Conservation (phyloP, 2,329 filamentous ascomycete species). For the Ilyonectria robusta region DNA sequence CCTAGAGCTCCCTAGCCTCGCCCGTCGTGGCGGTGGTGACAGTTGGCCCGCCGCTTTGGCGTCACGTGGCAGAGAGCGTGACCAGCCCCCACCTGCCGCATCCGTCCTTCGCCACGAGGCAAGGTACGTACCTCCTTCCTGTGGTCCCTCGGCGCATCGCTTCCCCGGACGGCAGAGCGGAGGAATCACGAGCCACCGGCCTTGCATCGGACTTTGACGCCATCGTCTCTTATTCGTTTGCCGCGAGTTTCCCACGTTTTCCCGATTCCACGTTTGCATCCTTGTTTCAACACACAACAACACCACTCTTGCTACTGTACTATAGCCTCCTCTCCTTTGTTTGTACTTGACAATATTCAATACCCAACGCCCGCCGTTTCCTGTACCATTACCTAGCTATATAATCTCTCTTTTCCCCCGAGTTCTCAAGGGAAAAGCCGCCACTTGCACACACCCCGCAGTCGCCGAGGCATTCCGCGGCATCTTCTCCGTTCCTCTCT, state of each 20-base stretch:
- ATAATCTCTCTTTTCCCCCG: not conserved
- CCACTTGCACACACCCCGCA: not conserved
- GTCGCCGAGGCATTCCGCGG: not conserved
- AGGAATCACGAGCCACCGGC: constrained; percentile 45
- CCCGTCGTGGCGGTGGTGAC: constrained; percentile 45
- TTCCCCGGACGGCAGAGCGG: constrained; percentile 44
- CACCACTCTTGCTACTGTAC: not conserved
- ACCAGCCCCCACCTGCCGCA: constrained; percentile 43
- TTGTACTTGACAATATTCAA: not conserved
- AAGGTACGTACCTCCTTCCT: constrained; percentile 34
- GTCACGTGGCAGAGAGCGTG: constrained; percentile 44
- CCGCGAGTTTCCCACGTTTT: not conserved
- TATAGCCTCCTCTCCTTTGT: not conserved
- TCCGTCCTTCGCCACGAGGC: no score
- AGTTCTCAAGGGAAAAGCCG: not conserved
- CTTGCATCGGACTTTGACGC: constrained; percentile 27
- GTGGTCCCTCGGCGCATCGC: constrained; percentile 39
- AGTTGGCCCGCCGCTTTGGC: constrained; percentile 39
- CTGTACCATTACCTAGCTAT: not conserved
- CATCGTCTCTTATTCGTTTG: constrained; percentile 15
- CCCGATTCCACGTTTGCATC: constrained; percentile 19
- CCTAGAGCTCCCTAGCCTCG: constrained; percentile 42
- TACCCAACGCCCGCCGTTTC: not conserved
- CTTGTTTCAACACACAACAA: not conserved
- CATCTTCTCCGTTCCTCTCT: constrained; percentile 10